Evolutionary conservation across 164 flowering plant genomes (phyloP), one percentile per base, ranked within the genome.

Genomic region (Litsea cubeba): DNA sequence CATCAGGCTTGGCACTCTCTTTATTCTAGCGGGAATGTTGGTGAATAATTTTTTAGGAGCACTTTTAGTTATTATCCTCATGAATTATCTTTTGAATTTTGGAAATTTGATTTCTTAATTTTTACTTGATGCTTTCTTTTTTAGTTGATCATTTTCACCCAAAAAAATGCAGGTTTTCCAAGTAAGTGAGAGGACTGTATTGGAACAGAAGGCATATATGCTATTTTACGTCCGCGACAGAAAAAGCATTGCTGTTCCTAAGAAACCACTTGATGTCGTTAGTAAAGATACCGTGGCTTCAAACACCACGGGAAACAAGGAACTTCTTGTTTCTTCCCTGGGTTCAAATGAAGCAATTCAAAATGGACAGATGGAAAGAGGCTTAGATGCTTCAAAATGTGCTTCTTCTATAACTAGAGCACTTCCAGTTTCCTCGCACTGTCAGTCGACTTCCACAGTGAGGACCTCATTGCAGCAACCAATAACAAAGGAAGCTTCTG

Each of bases 191-290:
- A 85, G 72, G 78, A 76, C 49, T 18, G 98, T 94, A 60, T 75
- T 94, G 76, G 87, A 89, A 17, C 99, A 96, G 81, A 89, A 92
- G 84, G 99, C 99, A 15, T 96, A 96, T 79, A 96, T 96, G 98
- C 76, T 96, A 76, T 96, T 96, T 74, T 96, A 94, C 85, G 88
- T 90, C 25, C 91, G 91, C 67, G 93, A 94, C 76, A 83, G 88
- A 78, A 86, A 30, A 80, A 82, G 74, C 72, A 14, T 71, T 68
- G 12, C 72, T 68, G 65, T 70, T 65, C 74, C 83, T 17, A 90
- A 79, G 79, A 91, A 87, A 74, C 80, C 87, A 68, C 62, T 65
- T 63, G 82, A 78, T 62, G 71, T 67, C 63, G 75, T 76, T 40
- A 80, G 75, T 35, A 87, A 80, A 72, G 91, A 82, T 69, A 87